These are phyloP conservation scores for Sisymbrium irio DNA, from an alignment of 345 rosid species.

Conservation along the genomic window DNA sequence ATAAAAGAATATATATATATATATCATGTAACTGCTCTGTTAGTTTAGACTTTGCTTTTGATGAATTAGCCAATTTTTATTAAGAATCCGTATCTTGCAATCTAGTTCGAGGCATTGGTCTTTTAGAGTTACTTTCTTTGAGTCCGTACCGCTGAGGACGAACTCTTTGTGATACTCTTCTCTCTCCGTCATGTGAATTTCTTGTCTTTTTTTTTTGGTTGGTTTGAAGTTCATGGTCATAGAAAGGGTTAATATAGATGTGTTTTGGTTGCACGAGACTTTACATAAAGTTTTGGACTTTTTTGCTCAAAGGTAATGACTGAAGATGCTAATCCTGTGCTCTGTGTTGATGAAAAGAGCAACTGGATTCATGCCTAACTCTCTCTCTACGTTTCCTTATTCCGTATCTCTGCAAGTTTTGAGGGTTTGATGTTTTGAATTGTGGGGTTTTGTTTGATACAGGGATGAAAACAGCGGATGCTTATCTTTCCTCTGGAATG, in stretches of 20 bases:
- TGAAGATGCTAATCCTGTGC: neutral
- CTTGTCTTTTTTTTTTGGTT: neutral
- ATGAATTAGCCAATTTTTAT: too few relatives aligned
- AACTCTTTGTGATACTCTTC: neutral
- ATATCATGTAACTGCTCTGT: neutral
- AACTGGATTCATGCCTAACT: neutral
- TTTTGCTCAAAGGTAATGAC: neutral
- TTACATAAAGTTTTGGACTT: too few relatives aligned
- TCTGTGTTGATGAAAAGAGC: slow-evolving; percentile 2
- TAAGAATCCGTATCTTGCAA: neutral
- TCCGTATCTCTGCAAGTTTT: neutral
- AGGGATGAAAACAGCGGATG: too few relatives aligned
- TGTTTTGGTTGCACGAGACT: too few relatives aligned
- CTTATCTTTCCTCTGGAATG: too few relatives aligned
- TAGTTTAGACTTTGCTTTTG: too few relatives aligned
- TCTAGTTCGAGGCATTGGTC: neutral
- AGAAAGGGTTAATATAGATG: slow-evolving; percentile 19
- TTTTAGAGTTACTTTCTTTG: neutral
- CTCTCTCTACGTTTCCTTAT: neutral
- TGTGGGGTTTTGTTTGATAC: neutral
- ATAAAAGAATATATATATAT: too few relatives aligned
- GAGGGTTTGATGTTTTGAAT: neutral
- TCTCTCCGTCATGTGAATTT: slow-evolving; percentile 1
- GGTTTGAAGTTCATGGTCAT: slow-evolving; percentile 9
- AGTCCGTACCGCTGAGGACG: too few relatives aligned